Evolutionary conservation across 148 eudicot genomes (phyloP).

Genomic region (Limonium bicolor): DNA sequence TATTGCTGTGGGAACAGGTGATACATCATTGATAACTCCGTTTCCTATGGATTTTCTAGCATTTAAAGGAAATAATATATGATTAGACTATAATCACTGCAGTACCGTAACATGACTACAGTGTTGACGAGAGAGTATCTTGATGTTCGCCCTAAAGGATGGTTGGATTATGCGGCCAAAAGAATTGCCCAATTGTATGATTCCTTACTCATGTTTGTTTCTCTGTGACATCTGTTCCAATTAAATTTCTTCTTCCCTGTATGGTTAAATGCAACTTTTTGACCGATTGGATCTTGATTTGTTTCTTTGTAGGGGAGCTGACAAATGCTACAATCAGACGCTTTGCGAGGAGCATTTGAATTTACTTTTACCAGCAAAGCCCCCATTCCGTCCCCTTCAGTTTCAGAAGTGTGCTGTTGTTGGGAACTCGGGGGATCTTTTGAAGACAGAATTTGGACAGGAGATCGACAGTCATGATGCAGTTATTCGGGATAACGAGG

Average conservation of each 20-base stretch:
- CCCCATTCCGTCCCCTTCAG: constrained; percentile 89
- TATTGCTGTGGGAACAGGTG: constrained; percentile 98
- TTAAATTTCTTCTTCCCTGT: no score
- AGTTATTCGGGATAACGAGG: constrained; percentile 92
- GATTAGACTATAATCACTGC: constrained; percentile 30
- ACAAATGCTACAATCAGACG: constrained; percentile 77
- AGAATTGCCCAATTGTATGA: constrained; percentile 90
- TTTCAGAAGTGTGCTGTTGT: constrained; percentile 93
- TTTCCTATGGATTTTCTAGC: background rate
- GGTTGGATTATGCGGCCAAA: constrained; percentile 92
- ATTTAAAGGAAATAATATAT: constrained; percentile 5
- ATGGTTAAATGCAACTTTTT: no score
- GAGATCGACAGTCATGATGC: constrained; percentile 96
- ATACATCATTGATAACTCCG: background rate
- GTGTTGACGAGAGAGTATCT: constrained; percentile 96
- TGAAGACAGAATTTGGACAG: constrained; percentile 79
- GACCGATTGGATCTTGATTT: no score
- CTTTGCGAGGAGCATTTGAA: constrained; percentile 88
- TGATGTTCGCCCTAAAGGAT: constrained; percentile 94
- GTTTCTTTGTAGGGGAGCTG: constrained; percentile 35
- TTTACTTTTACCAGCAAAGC: constrained; percentile 71
- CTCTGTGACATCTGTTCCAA: no score
- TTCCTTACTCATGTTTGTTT: no score
- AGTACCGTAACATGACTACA: constrained; percentile 99
- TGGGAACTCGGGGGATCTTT: constrained; percentile 95